Conservation (phyloP, 2,329 filamentous ascomycete species). For the Chalaropsis ovoidea region DNA sequence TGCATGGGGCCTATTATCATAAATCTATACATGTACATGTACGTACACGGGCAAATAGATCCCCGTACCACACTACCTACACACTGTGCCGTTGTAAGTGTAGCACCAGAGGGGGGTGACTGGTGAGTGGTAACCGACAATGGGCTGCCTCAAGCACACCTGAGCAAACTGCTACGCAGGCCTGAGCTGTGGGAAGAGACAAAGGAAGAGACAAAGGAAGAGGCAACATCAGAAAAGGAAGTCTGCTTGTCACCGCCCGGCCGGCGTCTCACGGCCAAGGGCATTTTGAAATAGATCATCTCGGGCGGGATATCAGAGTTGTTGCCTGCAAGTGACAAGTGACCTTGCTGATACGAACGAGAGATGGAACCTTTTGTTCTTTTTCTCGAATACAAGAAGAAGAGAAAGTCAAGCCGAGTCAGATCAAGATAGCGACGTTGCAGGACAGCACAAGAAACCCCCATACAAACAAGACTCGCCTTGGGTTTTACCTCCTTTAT, state of each 20-base stretch:
- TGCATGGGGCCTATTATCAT: background rate
- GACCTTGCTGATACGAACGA: no score
- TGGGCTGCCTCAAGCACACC: background rate
- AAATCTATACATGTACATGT: background rate
- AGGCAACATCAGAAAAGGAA: no score
- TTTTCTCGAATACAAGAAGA: no score
- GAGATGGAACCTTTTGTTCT: no score
- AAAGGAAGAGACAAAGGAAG: background rate
- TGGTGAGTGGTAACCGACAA: background rate
- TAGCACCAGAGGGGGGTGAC: background rate
- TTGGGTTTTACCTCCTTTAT: background rate
- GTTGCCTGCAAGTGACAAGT: no score
- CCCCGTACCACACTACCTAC: slow-evolving; percentile 1
- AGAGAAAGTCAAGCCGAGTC: no score
- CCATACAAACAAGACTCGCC: background rate
- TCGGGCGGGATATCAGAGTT: no score
- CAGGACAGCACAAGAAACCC: no score
- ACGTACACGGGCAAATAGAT: background rate
- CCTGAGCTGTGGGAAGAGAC: background rate
- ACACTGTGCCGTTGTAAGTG: background rate
- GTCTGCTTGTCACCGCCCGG: no score
- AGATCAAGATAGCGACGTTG: no score
- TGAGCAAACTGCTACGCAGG: background rate
- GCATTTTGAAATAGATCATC: no score
- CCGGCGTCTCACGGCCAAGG: no score